Conservation (phyloP, 306 rosid species). For the Dalbergia cochinchinensis region DNA sequence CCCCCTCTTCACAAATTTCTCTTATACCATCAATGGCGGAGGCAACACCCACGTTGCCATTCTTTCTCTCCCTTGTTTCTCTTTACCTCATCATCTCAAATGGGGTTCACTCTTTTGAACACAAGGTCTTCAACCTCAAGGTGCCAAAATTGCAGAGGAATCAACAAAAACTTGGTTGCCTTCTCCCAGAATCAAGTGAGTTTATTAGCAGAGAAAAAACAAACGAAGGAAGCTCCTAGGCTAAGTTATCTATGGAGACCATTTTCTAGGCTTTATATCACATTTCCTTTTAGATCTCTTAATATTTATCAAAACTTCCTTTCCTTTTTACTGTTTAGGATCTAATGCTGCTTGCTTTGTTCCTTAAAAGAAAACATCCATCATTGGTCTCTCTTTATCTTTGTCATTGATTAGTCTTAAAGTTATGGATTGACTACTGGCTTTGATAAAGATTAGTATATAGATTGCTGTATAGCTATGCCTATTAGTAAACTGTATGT, state of each 20-base stretch:
- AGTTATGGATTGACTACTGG: constrained; percentile 14
- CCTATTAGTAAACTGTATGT: constrained; percentile 4
- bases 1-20: constrained; percentile 2
- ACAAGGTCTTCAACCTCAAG: constrained; percentile 51
- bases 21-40: constrained; percentile 52
- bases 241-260: background rate
- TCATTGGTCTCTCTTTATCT: constrained; percentile 7
- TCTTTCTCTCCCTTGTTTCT: constrained; percentile 48
- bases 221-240: background rate
- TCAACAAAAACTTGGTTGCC: constrained; percentile 22
- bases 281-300: constrained; percentile 48
- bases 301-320: constrained; percentile 10
- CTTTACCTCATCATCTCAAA: constrained; percentile 53
- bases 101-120: constrained; percentile 48
- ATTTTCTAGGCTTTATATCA: constrained; percentile 23
- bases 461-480: background rate
- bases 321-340: constrained; percentile 34
- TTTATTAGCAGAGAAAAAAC: background rate
- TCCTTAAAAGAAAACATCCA: constrained; percentile 10
- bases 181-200: constrained; percentile 44
- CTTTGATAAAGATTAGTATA: constrained; percentile 34
- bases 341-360: constrained; percentile 30
- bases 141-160: constrained; percentile 43
- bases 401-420: constrained; percentile 5
- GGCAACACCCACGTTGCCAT: constrained; percentile 33